Percentiles rank a stretch among this genome's conserved stretches.
Evolutionary conservation across 2,329 filamentous ascomycete genomes (phyloP).

Genomic region (Beauveria scarabaeidicola): DNA sequence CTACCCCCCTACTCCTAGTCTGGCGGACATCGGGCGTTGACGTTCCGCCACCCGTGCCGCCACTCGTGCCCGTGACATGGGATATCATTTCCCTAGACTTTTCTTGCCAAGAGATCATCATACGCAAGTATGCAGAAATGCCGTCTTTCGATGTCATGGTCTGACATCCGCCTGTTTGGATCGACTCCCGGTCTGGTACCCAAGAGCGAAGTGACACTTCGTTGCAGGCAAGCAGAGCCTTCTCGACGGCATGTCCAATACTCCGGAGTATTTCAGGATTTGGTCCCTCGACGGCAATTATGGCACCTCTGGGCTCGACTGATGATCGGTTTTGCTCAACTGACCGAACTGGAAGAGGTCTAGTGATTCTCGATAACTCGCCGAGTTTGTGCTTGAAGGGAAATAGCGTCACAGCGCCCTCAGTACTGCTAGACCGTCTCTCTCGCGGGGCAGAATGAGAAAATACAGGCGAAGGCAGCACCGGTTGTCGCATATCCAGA

Average conservation of each 20-base stretch:
- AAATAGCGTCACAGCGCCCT: slow-evolving; percentile 68
- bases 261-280: slow-evolving; percentile 41
- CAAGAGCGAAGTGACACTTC: slow-evolving; percentile 37
- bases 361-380: slow-evolving; percentile 66
- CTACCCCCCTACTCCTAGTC: slow-evolving; percentile 10
- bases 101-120: slow-evolving; percentile 65
- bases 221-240: slow-evolving; percentile 43
- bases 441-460: slow-evolving; percentile 19
- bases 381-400: slow-evolving; percentile 68
- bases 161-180: slow-evolving; percentile 15
- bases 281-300: slow-evolving; percentile 77
- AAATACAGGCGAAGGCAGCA: slow-evolving; percentile 21
- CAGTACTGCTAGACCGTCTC: slow-evolving; percentile 39
- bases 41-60: slow-evolving; percentile 6
- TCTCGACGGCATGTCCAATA: slow-evolving; percentile 57
- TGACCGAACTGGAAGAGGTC: slow-evolving; percentile 43
- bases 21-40: background rate
- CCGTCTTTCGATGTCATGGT: slow-evolving; percentile 25
- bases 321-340: slow-evolving; percentile 20
- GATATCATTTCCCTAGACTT: slow-evolving; percentile 62
- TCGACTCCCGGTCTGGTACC: slow-evolving; percentile 25
- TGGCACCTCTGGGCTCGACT: slow-evolving; percentile 55
- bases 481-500: slow-evolving; percentile 20
- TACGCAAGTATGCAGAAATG: slow-evolving; percentile 54
- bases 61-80: slow-evolving; percentile 32